Conservation (phyloP, 371 early-diverging fungal species). For the Mycotypha africana region DNA sequence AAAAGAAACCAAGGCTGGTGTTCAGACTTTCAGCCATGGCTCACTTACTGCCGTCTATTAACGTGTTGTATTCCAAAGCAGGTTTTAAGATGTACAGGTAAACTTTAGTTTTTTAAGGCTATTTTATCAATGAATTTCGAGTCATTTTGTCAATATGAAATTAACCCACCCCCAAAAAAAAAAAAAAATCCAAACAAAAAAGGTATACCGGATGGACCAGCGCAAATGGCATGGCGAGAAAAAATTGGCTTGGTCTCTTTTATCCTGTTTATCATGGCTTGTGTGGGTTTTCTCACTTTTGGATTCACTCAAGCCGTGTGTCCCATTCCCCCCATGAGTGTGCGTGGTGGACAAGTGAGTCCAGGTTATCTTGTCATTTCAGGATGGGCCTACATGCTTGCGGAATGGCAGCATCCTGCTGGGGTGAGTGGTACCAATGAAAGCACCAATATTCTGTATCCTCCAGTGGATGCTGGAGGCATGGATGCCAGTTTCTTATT, state of each 20-base stretch:
- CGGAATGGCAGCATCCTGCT: conserved; percentile 45
- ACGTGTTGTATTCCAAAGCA: conserved; percentile 52
- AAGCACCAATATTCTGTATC: conserved; percentile 49
- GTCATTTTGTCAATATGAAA: too few species aligned
- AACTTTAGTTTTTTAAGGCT: too few species aligned
- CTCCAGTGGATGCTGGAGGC: conserved; percentile 59
- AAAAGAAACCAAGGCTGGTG: conserved; percentile 5
- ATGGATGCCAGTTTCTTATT: conserved; percentile 54
- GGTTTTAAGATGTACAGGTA: conserved; percentile 15
- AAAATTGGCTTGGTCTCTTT: conserved; percentile 75
- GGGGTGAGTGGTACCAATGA: conserved; percentile 19
- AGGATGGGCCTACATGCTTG: conserved; percentile 53
- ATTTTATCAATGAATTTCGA: too few species aligned
- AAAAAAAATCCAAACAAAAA: too few species aligned
- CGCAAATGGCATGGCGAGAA: conserved; percentile 81
- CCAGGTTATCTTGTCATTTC: conserved; percentile 42
- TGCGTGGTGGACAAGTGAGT: conserved; percentile 29
- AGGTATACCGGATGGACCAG: conserved; percentile 43
- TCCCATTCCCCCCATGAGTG: conserved; percentile 27
- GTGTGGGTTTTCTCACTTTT: conserved; percentile 56
- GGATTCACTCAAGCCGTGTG: conserved; percentile 56
- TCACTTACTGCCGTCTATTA: conserved; percentile 43
- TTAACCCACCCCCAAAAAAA: too few species aligned
- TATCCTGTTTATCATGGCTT: conserved; percentile 43
- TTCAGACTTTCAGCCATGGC: conserved; percentile 30